A percentile compares a stretch with the other conserved stretches of the same genome.
phyloP scores from a whole-genome alignment of 2,329 filamentous ascomycete species.

The Aspergillus latus region DNA sequence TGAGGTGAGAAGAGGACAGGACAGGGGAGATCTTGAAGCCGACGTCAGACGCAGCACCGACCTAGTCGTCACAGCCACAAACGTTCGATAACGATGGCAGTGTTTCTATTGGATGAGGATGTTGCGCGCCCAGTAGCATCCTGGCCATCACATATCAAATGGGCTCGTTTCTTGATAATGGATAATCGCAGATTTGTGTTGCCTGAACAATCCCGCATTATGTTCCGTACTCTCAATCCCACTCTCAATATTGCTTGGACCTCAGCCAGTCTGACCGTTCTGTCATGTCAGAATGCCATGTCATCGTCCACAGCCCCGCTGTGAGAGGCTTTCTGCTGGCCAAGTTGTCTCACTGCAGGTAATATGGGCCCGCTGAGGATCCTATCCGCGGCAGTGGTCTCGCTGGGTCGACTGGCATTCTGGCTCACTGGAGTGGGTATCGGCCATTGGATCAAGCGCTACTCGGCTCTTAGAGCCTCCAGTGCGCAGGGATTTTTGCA shows the following conservation, averaged over 20 bases:
- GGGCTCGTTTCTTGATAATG: neutral
- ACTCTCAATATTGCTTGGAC: neutral
- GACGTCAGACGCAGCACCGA: neutral
- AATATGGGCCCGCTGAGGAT: slow-evolving; percentile 38
- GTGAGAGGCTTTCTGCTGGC: neutral
- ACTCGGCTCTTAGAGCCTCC: slow-evolving; percentile 42
- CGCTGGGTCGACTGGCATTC: slow-evolving; percentile 48
- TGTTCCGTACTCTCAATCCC: neutral
- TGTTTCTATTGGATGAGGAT: neutral
- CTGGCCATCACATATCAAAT: neutral
- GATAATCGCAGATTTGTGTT: neutral
- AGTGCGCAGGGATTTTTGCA: slow-evolving; percentile 58
- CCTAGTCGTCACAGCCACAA: neutral
- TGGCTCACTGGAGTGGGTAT: slow-evolving; percentile 45
- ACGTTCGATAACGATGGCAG: neutral
- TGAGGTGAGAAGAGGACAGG: neutral
- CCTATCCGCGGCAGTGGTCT: slow-evolving; percentile 49
- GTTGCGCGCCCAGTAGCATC: neutral
- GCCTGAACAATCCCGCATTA: neutral
- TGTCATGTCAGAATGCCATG: neutral
- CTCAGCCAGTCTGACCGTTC: neutral
- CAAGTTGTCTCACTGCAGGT: neutral
- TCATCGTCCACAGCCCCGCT: neutral
- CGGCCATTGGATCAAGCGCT: slow-evolving; percentile 43
- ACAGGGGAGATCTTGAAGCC: neutral